Conservation (phyloP, 2,329 filamentous ascomycete genomes). For the Ascochyta viciae-villosae region DNA sequence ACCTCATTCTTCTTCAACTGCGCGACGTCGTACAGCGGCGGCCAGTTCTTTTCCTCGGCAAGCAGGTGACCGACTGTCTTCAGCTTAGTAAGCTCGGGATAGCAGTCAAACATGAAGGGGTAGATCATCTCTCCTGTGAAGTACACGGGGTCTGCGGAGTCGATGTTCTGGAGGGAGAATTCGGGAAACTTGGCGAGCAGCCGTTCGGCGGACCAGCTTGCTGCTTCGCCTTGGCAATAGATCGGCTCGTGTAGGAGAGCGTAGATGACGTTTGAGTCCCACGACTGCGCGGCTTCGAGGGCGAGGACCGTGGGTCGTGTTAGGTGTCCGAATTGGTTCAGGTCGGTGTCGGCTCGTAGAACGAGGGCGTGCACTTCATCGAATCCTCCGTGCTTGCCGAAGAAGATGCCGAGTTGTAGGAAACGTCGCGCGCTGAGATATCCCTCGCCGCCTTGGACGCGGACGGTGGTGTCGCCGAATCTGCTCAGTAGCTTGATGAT, state of each 20-base stretch:
- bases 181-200: conserved; percentile 60
- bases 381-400: conserved; percentile 72
- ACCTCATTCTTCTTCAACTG: conserved; percentile 79
- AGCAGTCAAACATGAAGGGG: conserved; percentile 82
- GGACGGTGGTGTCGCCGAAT: conserved; percentile 63
- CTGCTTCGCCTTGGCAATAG: conserved; percentile 75
- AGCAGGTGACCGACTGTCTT: conserved; percentile 73
- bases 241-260: conserved; percentile 86
- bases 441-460: conserved; percentile 73
- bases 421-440: conserved; percentile 75
- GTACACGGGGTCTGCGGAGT: conserved; percentile 64
- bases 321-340: conserved; percentile 78
- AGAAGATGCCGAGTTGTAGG: conserved; percentile 76
- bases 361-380: conserved; percentile 62
- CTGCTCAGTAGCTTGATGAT: conserved; percentile 70
- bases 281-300: conserved; percentile 71
- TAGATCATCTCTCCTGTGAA: conserved; percentile 96
- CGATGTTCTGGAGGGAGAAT: conserved; percentile 51
- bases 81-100: conserved; percentile 75
- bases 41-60: conserved; percentile 74
- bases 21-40: conserved; percentile 74
- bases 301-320: conserved; percentile 73
- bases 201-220: conserved; percentile 77
- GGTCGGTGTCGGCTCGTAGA: conserved; percentile 72
- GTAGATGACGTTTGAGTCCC: conserved; percentile 83